Evolutionary conservation across 1,284 basidiomycete genomes (phyloP).

Genomic region (Coriolopsis trogii): DNA sequence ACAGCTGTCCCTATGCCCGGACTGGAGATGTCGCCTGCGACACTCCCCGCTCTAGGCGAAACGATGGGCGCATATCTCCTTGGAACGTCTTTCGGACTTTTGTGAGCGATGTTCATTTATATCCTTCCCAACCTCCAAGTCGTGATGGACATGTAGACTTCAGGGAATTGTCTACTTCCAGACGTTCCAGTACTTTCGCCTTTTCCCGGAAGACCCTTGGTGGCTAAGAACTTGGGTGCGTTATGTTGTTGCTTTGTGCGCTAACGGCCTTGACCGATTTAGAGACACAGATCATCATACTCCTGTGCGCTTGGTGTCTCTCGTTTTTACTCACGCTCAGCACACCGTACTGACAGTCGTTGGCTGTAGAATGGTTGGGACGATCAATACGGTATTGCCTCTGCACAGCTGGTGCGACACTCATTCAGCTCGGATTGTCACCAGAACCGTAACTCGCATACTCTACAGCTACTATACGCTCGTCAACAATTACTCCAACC

Average conservation of each 20-base stretch:
- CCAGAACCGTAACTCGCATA: background rate
- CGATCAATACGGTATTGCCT: background rate
- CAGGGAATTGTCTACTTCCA: slow-evolving; percentile 5
- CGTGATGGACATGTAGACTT: background rate
- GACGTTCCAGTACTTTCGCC: slow-evolving; percentile 5
- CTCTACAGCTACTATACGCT: slow-evolving; percentile 2
- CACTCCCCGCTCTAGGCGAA: background rate
- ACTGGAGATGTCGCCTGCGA: too few species aligned
- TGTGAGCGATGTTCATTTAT: background rate
- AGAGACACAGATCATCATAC: background rate
- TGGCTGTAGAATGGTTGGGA: background rate
- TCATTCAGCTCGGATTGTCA: too few species aligned
- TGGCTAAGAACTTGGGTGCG: slow-evolving; percentile 6
- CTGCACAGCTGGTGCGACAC: slow-evolving; percentile 1
- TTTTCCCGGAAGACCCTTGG: slow-evolving; percentile 3
- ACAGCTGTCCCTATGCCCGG: too few species aligned
- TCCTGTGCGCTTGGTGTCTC: too few species aligned
- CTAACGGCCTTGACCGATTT: background rate
- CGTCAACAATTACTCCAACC: slow-evolving; percentile 8
- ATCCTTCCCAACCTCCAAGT: too few species aligned
- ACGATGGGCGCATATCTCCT: slow-evolving; percentile 10
- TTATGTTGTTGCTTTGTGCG: too few species aligned
- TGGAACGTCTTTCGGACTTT: background rate
- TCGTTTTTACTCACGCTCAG: background rate
- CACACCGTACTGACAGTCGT: too few species aligned